Base-by-base conservation (phyloP, 129 eudicot species). In the Centaurea solstitialis region DNA sequence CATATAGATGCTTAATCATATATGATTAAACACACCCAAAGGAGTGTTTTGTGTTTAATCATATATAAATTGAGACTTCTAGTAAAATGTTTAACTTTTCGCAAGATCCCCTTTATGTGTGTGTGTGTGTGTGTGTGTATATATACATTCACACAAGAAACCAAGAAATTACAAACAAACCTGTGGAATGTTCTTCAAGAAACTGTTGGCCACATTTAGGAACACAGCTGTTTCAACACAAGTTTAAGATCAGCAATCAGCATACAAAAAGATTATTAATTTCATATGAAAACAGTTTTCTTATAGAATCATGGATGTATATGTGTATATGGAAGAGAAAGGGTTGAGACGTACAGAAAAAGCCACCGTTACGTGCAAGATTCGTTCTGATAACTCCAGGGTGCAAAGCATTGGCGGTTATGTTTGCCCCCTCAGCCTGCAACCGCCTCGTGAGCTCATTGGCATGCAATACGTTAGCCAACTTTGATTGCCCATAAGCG, bases 401-500 rank as follows among this genome's bases (percentile, higher is more conserved):
- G 76, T 89, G 93, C 50, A 91, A 78, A 9, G 93, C 83, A 68
- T 91, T 91, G 13, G 90, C 93, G 33, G 97, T 91, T 72, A 91
- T 89, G 30, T 85, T 73, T 62, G 83, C 90, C 47, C 91, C 91
- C 76, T 91, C 97, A 74, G 84, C 93, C 90, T 91, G 79, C 50
- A 85, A 75, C 24, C 83, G 86, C 75, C 90, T 93, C 37, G 98
- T 45, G 11, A 96, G 93, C 86, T 96, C 99, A 43, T 84, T 86
- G 15, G 91, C 93, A 68, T 96, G 98, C 86, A 96, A 81, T 78
- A 84, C 81, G 79, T 89, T 88, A 33, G 98, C 92, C 68, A 96
- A 90, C 80, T 96, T 93, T 86, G 99, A 96, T 86, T 93, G 99
- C 70, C 97, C 98, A 86, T 96, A 96, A 41, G 98, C 95, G 15